These are phyloP conservation scores for Boletus pseudo-olivaceus DNA, from an alignment of 768 basidiomycete species.

Conservation along the genomic window DNA sequence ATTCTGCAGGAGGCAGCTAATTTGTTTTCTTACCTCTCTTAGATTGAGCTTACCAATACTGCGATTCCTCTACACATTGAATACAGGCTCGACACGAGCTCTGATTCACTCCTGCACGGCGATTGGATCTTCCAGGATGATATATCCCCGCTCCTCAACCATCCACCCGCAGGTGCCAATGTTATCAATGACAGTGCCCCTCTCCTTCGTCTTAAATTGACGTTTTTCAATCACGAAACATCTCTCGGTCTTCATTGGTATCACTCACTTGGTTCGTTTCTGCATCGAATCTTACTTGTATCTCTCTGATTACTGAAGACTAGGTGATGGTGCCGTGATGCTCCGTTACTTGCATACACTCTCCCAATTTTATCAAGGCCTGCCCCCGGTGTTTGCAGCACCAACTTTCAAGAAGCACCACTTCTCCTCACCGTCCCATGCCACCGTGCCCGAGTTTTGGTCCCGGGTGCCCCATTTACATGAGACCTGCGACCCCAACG, in stretches of 20 bases:
- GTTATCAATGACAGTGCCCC: slow-evolving; percentile 4
- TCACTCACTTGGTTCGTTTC: slow-evolving; percentile 25
- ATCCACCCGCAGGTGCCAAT: not conserved
- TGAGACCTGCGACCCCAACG: not conserved
- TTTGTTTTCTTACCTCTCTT: not conserved
- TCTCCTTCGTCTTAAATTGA: slow-evolving; percentile 24
- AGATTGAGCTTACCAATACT: slow-evolving; percentile 16
- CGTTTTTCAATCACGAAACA: slow-evolving; percentile 17
- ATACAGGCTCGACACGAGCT: not conserved
- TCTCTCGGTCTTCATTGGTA: slow-evolving; percentile 28
- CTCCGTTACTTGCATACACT: slow-evolving; percentile 23
- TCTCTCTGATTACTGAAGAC: not conserved
- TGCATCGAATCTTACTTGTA: not conserved
- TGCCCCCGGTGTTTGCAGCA: not conserved
- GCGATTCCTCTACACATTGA: slow-evolving; percentile 8
- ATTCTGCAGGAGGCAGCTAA: not conserved
- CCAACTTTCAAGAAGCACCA: slow-evolving; percentile 22
- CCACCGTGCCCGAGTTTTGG: slow-evolving; percentile 9
- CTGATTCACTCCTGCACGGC: slow-evolving; percentile 3
- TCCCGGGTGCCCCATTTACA: slow-evolving; percentile 20
- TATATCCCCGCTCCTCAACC: slow-evolving; percentile 7
- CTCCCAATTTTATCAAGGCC: slow-evolving; percentile 25
- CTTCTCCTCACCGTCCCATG: slow-evolving; percentile 5
- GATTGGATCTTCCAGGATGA: slow-evolving; percentile 18
- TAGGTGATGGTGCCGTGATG: slow-evolving; percentile 26